Conservation (phyloP, 768 basidiomycete genomes). For the Brasilioporus rufonigricans region DNA sequence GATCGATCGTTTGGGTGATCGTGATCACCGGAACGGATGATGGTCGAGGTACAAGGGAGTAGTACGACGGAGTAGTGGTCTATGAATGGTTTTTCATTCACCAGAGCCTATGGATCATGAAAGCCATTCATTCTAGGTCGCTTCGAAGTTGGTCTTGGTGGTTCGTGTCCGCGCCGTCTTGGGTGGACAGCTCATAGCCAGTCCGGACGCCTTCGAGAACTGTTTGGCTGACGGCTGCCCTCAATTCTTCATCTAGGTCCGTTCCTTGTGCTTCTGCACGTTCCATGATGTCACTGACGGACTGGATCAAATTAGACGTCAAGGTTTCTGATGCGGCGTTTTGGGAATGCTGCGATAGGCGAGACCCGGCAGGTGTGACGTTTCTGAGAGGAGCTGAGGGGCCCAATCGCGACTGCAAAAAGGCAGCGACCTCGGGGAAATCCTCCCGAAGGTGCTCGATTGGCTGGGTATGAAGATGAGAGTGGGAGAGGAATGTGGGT, state of each 20-base stretch:
- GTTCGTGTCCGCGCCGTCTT: slow-evolving; percentile 6
- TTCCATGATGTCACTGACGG: slow-evolving; percentile 66
- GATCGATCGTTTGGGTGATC: slow-evolving; percentile 31
- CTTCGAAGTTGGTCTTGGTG: slow-evolving; percentile 17
- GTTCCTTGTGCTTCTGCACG: slow-evolving; percentile 53
- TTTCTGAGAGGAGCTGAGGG: slow-evolving; percentile 10
- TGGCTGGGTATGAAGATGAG: slow-evolving; percentile 6
- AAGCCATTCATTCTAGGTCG: slow-evolving; percentile 26
- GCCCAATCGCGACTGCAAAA: slow-evolving; percentile 44
- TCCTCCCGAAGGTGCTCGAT: slow-evolving; percentile 70
- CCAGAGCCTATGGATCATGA: slow-evolving; percentile 3
- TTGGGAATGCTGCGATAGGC: slow-evolving; percentile 65
- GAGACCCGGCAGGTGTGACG: slow-evolving; percentile 11
- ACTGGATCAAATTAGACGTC: slow-evolving; percentile 62
- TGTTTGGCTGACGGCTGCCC: slow-evolving; percentile 55
- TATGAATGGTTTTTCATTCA: not conserved
- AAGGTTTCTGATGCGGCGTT: slow-evolving; percentile 67
- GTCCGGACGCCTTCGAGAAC: slow-evolving; percentile 66
- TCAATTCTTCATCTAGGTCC: slow-evolving; percentile 67
- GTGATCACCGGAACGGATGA: slow-evolving; percentile 33
- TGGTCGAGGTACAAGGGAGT: slow-evolving; percentile 12
- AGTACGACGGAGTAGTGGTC: slow-evolving; percentile 10
- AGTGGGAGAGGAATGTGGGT: slow-evolving; percentile 2
- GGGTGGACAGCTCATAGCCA: slow-evolving; percentile 52
- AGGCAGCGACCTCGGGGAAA: slow-evolving; percentile 63